Conservation (phyloP, 1,139 yeast species). For the Taphrina pruni region DNA sequence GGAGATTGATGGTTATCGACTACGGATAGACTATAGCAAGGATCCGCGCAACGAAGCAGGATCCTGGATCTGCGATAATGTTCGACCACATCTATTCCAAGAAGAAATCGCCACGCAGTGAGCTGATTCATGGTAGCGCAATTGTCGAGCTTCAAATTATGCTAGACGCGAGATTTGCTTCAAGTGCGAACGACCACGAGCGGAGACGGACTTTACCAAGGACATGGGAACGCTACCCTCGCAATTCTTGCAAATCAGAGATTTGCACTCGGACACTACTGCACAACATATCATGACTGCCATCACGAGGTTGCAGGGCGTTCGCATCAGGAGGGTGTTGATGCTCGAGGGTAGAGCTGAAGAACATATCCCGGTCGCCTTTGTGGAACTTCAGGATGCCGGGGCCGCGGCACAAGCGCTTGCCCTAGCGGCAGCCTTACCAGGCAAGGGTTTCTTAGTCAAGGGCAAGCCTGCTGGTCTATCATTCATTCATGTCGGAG, state of each 20-base stretch:
- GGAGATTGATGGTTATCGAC: conserved; percentile 9
- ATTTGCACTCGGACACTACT: conserved; percentile 33
- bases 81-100: background rate
- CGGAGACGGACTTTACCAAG: conserved; percentile 23
- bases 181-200: conserved; percentile 39
- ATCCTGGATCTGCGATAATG: conserved; percentile 30
- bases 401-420: conserved; percentile 44
- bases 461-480: conserved; percentile 38
- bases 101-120: background rate
- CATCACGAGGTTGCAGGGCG: conserved; percentile 13
- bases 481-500: conserved; percentile 46
- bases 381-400: conserved; percentile 45
- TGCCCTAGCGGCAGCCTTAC: conserved; percentile 10
- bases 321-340: conserved; percentile 42
- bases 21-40: conserved; percentile 22
- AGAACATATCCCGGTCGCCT: conserved; percentile 44
- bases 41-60: conserved; percentile 34
- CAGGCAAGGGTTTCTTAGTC: conserved; percentile 40
- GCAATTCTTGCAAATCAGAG: conserved; percentile 44
- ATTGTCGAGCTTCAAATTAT: conserved; percentile 37
- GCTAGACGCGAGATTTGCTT: conserved; percentile 44
- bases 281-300: conserved; percentile 41
- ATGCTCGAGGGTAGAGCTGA: conserved; percentile 44
- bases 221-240: conserved; percentile 44
- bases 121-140: conserved; percentile 18